Base-by-base conservation (phyloP, 2,329 filamentous ascomycete genomes). In the Diaporthe humulicola region DNA sequence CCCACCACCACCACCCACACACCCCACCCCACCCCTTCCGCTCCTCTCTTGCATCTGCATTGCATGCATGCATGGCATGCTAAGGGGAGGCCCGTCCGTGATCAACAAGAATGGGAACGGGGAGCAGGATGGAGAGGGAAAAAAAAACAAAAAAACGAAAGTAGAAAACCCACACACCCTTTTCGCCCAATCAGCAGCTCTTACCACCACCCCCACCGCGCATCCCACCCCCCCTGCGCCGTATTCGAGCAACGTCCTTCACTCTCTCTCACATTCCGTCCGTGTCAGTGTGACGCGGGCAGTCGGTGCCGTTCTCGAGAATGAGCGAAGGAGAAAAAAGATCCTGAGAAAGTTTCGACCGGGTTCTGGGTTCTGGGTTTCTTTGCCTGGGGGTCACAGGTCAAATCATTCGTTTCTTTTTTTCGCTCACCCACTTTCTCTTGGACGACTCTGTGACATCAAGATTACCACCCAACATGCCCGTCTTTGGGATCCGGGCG, bases 51-150 rank as follows among this genome's bases (percentile, higher is more conserved):
- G 60, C 60, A 64, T 64, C 30, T 45, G 40, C 60, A 64, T 69
- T 45, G 40, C 60, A 64, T 69, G 48, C 48, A 40, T 69, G 45
- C 64, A 69, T 69, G 45, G 64, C 40, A 67, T 66, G 60, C 28
- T 30, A 52, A 67, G 64, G 64, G 45, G 45, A 48, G 64, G 64
- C n/a, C 64, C 61, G 48, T 69, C 45, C 64, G 64, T 69, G 48
- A 69, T 69, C 64, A 69, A 25, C 64, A 69, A 28, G 25, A 52
- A n/a, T n/a, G 64, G 61, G 42, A 66, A 54, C 33, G 64, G 64
- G 22, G 48, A 69, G 48, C 17, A 40, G 17, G 42, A 5, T 8
- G 17, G 28, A 14, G 5, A 19, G 12, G 22, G 4, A 22, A 36
- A 25, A 36, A 36, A 50, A 36, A 6, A 50, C 9, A 36, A 50